Conservation (phyloP, 2,329 filamentous ascomycete species). For the Albifimbria verrucaria region DNA sequence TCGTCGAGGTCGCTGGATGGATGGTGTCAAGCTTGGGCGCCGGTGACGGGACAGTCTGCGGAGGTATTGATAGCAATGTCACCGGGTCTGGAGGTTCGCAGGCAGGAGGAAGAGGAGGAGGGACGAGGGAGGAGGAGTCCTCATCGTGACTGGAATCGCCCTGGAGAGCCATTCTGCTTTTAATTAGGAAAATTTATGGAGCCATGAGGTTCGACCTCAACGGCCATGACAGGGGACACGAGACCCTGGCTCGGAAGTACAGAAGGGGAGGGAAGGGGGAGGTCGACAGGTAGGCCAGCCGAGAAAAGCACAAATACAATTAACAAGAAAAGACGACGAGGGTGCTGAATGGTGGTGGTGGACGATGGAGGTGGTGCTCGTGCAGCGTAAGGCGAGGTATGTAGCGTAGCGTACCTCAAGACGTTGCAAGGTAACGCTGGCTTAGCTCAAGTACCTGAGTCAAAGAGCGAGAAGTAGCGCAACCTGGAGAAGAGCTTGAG, state of each 20-base stretch:
- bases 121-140: slow-evolving; percentile 9
- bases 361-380: background rate
- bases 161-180: slow-evolving; percentile 28
- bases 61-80: background rate
- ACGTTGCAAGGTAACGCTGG: background rate
- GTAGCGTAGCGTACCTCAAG: background rate
- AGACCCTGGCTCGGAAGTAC: slow-evolving; percentile 24
- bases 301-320: background rate
- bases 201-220: slow-evolving; percentile 28
- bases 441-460: background rate
- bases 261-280: background rate
- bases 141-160: slow-evolving; percentile 26
- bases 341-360: background rate
- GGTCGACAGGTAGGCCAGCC: background rate
- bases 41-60: background rate
- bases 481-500: too few species aligned
- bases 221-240: slow-evolving; percentile 16
- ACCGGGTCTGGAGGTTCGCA: background rate
- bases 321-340: background rate
- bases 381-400: background rate
- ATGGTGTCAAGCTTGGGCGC: background rate
- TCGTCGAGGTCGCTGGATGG: background rate
- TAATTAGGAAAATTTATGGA: slow-evolving; percentile 36
- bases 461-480: too few species aligned
- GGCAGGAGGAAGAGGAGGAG: background rate